Percentiles rank a stretch among this genome's conserved stretches.
These are phyloP conservation scores for Odontarrhena argentea DNA, from an alignment of 345 rosid genomes.

Conservation along the genomic window DNA sequence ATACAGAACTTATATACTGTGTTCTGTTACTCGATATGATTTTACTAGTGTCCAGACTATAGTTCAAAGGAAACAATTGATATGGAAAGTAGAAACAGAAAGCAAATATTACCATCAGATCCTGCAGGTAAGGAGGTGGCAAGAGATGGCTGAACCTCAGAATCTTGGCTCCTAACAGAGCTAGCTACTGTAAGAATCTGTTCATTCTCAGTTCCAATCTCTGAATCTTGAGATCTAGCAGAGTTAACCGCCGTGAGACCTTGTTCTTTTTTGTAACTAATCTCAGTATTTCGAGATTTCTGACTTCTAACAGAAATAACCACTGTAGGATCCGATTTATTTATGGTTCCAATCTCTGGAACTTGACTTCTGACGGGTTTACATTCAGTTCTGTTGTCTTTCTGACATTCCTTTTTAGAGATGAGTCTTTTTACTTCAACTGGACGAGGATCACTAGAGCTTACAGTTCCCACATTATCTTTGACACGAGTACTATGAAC, in stretches of 20 bases:
- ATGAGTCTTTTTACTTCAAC: conserved; percentile 33
- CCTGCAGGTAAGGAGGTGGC: conserved; percentile 30
- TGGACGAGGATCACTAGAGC: conserved; percentile 35
- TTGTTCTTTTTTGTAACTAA: not conserved
- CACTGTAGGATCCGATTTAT: not conserved
- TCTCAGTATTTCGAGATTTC: conserved; percentile 16
- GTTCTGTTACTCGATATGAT: conserved; percentile 3
- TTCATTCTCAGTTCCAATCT: too few relatives aligned
- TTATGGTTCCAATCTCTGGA: not conserved
- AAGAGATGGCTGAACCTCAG: conserved; percentile 24
- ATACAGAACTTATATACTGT: not conserved
- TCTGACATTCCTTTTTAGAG: conserved; percentile 23
- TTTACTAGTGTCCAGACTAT: not conserved
- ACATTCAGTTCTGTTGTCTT: conserved; percentile 9
- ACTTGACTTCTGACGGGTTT: conserved; percentile 17
- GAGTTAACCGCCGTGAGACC: conserved; percentile 11
- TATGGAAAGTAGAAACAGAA: not conserved
- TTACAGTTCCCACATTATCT: conserved; percentile 38
- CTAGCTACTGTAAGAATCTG: not conserved
- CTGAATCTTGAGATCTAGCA: conserved; percentile 25
- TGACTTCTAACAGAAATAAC: conserved; percentile 16
- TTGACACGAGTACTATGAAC: conserved; percentile 36
- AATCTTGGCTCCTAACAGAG: conserved; percentile 20
- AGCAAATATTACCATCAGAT: conserved; percentile 33
- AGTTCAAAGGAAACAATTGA: not conserved